phyloP scores from a whole-genome alignment of 2,329 filamentous ascomycete species.

The Tolypocladium capitatum region DNA sequence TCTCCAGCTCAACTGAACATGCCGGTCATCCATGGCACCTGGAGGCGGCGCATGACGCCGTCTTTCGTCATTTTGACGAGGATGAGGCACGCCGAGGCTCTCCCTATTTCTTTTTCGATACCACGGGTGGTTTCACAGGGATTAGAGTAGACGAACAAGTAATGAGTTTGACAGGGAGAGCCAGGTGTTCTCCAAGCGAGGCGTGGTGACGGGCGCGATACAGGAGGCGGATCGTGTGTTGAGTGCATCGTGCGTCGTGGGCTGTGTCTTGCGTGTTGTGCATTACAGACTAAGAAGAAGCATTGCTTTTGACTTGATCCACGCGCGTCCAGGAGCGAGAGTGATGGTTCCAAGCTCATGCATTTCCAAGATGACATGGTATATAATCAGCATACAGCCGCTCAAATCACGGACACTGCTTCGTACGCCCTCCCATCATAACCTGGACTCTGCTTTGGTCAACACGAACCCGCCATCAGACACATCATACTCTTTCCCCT shows the following conservation, averaged over 20 bases:
- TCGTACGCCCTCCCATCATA: constrained; percentile 10
- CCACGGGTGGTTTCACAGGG: constrained; percentile 17
- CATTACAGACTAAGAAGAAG: not conserved
- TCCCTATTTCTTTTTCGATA: constrained; percentile 21
- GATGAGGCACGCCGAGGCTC: not conserved
- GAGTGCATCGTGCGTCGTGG: not conserved
- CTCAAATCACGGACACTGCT: not conserved
- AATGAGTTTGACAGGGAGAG: constrained; percentile 11
- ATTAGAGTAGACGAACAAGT: constrained; percentile 21
- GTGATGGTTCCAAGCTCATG: not conserved
- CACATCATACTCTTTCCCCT: constrained; percentile 58
- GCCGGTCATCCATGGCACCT: not conserved
- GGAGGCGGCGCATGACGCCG: not conserved
- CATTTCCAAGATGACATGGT: not conserved
- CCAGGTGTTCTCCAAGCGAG: not conserved
- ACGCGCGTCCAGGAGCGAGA: not conserved
- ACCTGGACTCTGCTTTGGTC: constrained; percentile 18
- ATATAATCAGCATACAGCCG: not conserved
- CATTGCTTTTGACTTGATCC: not conserved
- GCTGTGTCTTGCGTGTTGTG: not conserved
- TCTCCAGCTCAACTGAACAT: not conserved
- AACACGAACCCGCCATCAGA: constrained; percentile 47
- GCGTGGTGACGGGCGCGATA: not conserved
- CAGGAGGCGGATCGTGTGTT: not conserved
- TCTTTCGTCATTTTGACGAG: not conserved